Evolutionary conservation across 371 early-diverging fungal genomes (phyloP), one percentile per base, ranked within the genome.

Genomic region (Zychaea mexicana): DNA sequence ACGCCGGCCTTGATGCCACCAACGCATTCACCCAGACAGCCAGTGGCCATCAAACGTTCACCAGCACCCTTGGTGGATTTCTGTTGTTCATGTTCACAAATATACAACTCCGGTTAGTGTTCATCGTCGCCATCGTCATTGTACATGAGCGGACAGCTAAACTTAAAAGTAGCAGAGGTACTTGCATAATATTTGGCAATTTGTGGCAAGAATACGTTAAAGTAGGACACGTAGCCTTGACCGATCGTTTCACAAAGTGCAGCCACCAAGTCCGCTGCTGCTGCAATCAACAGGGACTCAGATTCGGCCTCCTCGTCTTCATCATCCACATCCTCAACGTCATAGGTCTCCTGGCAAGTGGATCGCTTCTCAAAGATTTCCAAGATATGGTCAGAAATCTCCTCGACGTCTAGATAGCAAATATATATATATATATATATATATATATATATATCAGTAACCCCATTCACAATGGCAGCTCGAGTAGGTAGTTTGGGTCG

Each of bases 11-110:
- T 86, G 67, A 94, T 73, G 39, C 92, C 91, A 45, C 74, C 82
- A 24, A 88, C 79, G 24, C 89, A 83, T 75, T 95, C 96, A 33
- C 92, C 92, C 52, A 96, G 71, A 47, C 90, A 90, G 9, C 95
- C 95, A 38, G 93, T 82, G 4, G 94, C 91, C 92, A 94, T 94
- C 26, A 92, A 88, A 32, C 96, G 88, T 66, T 96, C 95, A 26
- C 86, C 76, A 21, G 81, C 74, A 0, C 88, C 76, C 52, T 86
- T 78, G 5, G 87, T 77, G 60, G 81, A 78, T 68, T 90, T 91
- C 75, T 88, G 58, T 10, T 10, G 32, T 54, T 28, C 31, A 30
- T 10, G 2, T 26, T 54, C 27, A 56, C 27, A 15, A 24, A 28
- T 45, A 26, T n/a, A n/a, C n/a, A n/a, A n/a, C n/a, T n/a, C n/a